phyloP scores from a whole-genome alignment of 441 rosid genomes.

The Euphorbia schlechtendalii region DNA sequence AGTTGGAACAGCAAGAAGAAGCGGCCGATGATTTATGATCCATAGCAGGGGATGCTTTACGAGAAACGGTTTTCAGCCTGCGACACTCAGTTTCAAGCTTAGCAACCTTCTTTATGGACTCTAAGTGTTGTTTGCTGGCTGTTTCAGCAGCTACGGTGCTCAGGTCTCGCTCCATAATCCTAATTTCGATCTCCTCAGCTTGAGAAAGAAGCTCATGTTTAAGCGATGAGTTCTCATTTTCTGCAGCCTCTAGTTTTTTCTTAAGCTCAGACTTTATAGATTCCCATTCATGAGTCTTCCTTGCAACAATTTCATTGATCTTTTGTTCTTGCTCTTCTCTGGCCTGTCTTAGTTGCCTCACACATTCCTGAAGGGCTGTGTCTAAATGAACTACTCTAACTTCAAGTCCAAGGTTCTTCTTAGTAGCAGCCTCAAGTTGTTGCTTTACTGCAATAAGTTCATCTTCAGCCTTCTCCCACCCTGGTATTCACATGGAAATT shows the following conservation, averaged over 20 bases:
- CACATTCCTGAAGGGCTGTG: constrained; percentile 91
- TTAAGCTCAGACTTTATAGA: constrained; percentile 48
- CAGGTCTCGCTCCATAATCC: constrained; percentile 66
- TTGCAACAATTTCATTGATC: constrained; percentile 46
- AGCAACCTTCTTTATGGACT: constrained; percentile 63
- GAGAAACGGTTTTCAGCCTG: constrained; percentile 48
- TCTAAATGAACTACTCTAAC: constrained; percentile 75
- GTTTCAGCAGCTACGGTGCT: constrained; percentile 77
- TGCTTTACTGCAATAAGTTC: constrained; percentile 53
- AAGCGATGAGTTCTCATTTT: constrained; percentile 55
- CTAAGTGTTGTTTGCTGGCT: constrained; percentile 82
- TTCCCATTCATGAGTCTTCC: constrained; percentile 58
- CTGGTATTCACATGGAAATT: constrained; percentile 24
- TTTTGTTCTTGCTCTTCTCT: constrained; percentile 77
- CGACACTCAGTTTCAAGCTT: constrained; percentile 82
- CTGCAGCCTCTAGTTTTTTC: constrained; percentile 46
- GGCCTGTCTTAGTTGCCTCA: constrained; percentile 81
- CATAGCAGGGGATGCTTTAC: constrained; percentile 30
- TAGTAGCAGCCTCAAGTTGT: constrained; percentile 52
- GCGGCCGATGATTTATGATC: constrained; percentile 32
- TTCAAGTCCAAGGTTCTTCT: constrained; percentile 57
- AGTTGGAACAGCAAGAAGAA: constrained; percentile 35
- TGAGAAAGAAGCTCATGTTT: constrained; percentile 46
- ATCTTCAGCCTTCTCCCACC: constrained; percentile 92
- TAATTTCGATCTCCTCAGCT: constrained; percentile 50